Evolutionary conservation across 1,139 yeast species (phyloP).

Genomic region (Blastobotrys buckinghamii): DNA sequence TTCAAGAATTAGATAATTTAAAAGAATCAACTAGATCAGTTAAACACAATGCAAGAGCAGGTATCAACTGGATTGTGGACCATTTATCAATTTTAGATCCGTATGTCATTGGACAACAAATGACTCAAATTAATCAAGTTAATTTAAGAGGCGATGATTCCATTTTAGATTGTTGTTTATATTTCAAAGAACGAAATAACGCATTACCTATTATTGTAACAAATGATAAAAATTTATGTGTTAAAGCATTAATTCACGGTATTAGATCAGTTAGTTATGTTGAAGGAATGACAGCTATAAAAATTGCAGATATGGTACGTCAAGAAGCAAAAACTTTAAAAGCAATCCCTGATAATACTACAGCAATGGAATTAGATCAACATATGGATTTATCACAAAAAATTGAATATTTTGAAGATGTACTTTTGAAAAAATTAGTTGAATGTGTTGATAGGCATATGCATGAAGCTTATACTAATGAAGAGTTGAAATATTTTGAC

Average conservation of each 20-base stretch:
- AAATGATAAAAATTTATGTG: conserved; percentile 77
- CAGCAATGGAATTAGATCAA: conserved; percentile 8
- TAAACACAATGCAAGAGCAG: conserved; percentile 52
- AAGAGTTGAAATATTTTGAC: conserved; percentile 42
- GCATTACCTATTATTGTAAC: conserved; percentile 57
- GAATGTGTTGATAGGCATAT: conserved; percentile 50
- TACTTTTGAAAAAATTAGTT: conserved; percentile 23
- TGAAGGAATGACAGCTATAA: conserved; percentile 51
- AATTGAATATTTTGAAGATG: conserved; percentile 3
- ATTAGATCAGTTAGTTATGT: conserved; percentile 63
- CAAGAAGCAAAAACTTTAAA: conserved; percentile 15
- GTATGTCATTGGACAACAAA: conserved; percentile 59
- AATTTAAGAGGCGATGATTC: conserved; percentile 63
- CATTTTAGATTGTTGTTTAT: conserved; percentile 78
- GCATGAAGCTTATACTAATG: conserved; percentile 54
- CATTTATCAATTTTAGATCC: conserved; percentile 48
- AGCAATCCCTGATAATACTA: conserved; percentile 1
- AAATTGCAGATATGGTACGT: conserved; percentile 45
- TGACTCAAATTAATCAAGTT: conserved; percentile 45
- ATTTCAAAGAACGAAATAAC: conserved; percentile 41
- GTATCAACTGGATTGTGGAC: conserved; percentile 73
- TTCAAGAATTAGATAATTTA: conserved; percentile 75
- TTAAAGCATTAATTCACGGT: conserved; percentile 65
- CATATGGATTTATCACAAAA: conserved; percentile 1
- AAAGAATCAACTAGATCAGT: conserved; percentile 35